A percentile compares a stretch with the other conserved stretches of the same genome.
phyloP scores from a whole-genome alignment of 345 rosid genomes.

The Euphorbia peplus region DNA sequence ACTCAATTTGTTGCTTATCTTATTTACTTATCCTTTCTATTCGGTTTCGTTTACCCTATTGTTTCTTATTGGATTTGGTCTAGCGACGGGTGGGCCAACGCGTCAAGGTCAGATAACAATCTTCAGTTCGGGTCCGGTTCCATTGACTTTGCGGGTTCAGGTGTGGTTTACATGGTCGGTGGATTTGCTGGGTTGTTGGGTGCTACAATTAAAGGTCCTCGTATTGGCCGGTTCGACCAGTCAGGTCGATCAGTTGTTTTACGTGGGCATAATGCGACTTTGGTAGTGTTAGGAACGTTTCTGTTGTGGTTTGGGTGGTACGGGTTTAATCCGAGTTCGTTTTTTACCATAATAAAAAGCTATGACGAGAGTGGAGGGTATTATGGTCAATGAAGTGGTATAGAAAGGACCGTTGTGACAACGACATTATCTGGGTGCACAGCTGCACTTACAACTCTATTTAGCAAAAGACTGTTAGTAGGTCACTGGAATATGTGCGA shows the following conservation, averaged over 20 bases:
- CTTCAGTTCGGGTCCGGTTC: constrained; percentile 45
- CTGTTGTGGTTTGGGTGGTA: constrained; percentile 43
- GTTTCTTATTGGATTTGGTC: constrained; percentile 74
- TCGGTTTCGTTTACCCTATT: constrained; percentile 59
- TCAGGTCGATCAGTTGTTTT: constrained; percentile 23
- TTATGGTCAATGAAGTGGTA: constrained; percentile 37
- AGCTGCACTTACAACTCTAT: constrained; percentile 22
- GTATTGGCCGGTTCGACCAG: constrained; percentile 35
- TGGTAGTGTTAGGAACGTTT: constrained; percentile 38
- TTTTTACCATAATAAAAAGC: constrained; percentile 22
- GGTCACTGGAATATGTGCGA: constrained; percentile 27
- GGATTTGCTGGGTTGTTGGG: constrained; percentile 49
- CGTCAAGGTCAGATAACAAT: constrained; percentile 28
- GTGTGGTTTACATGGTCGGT: constrained; percentile 47
- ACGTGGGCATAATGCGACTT: constrained; percentile 39
- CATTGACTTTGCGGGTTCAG: constrained; percentile 43
- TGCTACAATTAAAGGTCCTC: constrained; percentile 40
- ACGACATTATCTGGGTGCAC: constrained; percentile 26
- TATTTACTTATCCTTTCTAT: constrained; percentile 54
- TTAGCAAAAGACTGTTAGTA: constrained; percentile 15
- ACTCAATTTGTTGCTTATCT: constrained; percentile 67
- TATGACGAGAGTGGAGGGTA: constrained; percentile 14
- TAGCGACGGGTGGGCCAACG: constrained; percentile 59
- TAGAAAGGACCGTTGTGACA: constrained; percentile 25
- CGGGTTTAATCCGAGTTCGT: constrained; percentile 44